Conservation (phyloP, 257 asterid genomes). For the Penstemon barbatus region DNA sequence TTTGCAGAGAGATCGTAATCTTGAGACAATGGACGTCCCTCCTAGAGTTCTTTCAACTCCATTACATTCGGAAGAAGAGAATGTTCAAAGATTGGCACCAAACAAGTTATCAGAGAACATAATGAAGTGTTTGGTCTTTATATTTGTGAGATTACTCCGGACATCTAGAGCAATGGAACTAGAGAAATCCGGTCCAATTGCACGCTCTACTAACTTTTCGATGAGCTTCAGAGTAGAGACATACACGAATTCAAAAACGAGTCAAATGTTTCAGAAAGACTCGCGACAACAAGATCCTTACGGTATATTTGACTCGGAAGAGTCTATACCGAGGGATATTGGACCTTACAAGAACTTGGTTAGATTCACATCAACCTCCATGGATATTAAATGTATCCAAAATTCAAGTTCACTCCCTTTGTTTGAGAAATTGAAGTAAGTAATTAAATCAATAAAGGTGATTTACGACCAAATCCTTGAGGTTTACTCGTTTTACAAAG, state of each 20-base stretch:
- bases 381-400: constrained; percentile 73
- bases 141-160: constrained; percentile 69
- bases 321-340: constrained; percentile 69
- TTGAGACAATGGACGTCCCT: constrained; percentile 38
- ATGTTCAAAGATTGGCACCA: constrained; percentile 66
- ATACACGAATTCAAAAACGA: constrained; percentile 36
- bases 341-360: constrained; percentile 87
- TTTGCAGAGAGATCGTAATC: constrained; percentile 59
- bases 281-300: constrained; percentile 91
- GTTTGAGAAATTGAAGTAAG: constrained; percentile 72
- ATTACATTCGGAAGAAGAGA: constrained; percentile 59
- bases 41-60: constrained; percentile 44
- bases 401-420: constrained; percentile 58
- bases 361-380: constrained; percentile 57
- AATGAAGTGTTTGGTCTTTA: constrained; percentile 74
- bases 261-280: constrained; percentile 53
- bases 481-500: too few relatives aligned
- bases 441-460: background rate
- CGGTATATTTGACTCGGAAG: constrained; percentile 70
- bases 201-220: constrained; percentile 66
- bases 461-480: too few relatives aligned
- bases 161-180: constrained; percentile 76
- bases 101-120: constrained; percentile 89
- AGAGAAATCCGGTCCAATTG: constrained; percentile 73
- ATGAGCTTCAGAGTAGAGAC: constrained; percentile 74